phyloP scores from a whole-genome alignment of 2,329 filamentous ascomycete genomes.

The Pseudogymnoascus sp. region DNA sequence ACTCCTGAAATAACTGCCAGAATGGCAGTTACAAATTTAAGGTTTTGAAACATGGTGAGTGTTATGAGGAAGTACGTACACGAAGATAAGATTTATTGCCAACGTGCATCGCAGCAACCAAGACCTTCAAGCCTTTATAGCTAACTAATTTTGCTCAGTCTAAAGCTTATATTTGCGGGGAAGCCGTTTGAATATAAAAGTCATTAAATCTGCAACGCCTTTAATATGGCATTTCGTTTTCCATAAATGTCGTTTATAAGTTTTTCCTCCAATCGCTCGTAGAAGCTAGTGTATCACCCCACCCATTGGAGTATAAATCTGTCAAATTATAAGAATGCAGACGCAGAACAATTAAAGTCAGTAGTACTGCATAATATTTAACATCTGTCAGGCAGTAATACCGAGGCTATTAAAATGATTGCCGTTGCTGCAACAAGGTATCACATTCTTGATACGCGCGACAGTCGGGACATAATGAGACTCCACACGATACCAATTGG shows the following conservation, averaged over 20 bases:
- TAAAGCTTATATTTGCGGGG: constrained; percentile 3
- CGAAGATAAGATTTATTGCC: background rate
- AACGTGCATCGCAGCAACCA: background rate
- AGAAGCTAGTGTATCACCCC: background rate
- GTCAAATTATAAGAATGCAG: background rate
- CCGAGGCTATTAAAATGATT: background rate
- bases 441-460: background rate
- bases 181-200: background rate
- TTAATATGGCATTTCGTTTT: constrained; percentile 2
- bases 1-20: background rate
- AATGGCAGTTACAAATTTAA: background rate
- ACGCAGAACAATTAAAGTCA: background rate
- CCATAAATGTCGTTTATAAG: background rate
- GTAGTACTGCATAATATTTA: background rate
- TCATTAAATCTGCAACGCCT: background rate
- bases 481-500: background rate
- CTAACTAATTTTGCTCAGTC: background rate
- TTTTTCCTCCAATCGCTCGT: background rate
- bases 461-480: background rate
- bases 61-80: background rate
- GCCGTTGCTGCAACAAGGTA: background rate
- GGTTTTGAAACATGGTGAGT: background rate
- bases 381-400: background rate
- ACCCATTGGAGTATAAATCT: background rate
- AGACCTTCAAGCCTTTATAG: background rate